Evolutionary conservation across 805 yeast genomes (phyloP), one percentile per base, ranked within the genome.

Genomic region (Schizosaccharomyces pombe): DNA sequence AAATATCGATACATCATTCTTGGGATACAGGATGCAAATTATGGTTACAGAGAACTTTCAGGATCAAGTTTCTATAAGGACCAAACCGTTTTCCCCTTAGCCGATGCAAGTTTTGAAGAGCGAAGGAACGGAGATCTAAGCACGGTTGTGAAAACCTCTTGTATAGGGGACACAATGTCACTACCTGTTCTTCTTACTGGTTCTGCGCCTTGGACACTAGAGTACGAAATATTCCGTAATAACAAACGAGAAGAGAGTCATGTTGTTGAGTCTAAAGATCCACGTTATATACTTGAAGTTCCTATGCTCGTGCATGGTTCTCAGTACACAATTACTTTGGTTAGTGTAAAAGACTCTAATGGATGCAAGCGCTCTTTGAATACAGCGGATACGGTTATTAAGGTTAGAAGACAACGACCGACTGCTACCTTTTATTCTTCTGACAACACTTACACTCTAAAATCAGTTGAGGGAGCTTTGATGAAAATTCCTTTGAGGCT

Each of bases 291-390:
- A 0, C 71, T 85, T n/a, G 60, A 64, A 6, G 75, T 85, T 0
- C 80, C 84, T 0, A 62, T 67, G 1, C 72, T 83, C 54, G 64
- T 64, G 1, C 67, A 70, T 24, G 94, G 95, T 22, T 95, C 95
- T 3, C 72, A 75, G n/a, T 86, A 77, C 63, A 73, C 74, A 28
- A 65, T 89, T 1, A 71, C 77, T 1, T 63, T 91, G 57, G 72
- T 75, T 1, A 73, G 83, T 9, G 76, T 84, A 2, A 73, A 72
- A 24, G 99, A 91, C 63, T 72, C 76, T n/a, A 75, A 82, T 9
- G 78, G 79, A 0, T 91, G 99, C 67, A 72, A 74, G 22, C 89
- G 84, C n/a, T 77, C 76, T 11, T 67, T 83, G 56, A 74, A 77
- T 51, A 77, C 75, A 19, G 74, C 75, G 24, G 87, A 82, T 58